Percentiles rank a stretch among this genome's conserved stretches.
Evolutionary conservation across 2,329 filamentous ascomycete species (phyloP).

Genomic region (Sporothrix pseudoabietina): DNA sequence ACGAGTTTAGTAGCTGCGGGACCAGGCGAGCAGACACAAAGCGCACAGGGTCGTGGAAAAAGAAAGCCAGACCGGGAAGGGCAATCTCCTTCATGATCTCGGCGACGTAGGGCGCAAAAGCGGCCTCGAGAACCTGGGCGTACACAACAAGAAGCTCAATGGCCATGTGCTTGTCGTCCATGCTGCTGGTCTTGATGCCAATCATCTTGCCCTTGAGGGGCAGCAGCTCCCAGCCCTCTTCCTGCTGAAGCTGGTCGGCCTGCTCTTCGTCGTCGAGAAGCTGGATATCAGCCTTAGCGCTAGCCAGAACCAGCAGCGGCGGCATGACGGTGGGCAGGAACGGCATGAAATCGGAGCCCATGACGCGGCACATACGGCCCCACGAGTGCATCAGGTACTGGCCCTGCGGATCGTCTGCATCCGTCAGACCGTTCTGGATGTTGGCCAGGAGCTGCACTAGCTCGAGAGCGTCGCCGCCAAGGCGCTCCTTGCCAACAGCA

Average conservation of each 20-base stretch:
- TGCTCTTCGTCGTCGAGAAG: conserved; percentile 93
- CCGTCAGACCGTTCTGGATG: conserved; percentile 84
- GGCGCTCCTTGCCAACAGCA: conserved; percentile 89
- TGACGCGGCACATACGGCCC: conserved; percentile 96
- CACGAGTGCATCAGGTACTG: conserved; percentile 98
- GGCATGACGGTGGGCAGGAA: conserved; percentile 94
- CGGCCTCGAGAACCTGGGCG: conserved; percentile 88
- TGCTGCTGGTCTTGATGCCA: conserved; percentile 92
- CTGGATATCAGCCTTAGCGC: conserved; percentile 96
- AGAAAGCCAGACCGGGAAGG: conserved; percentile 90
- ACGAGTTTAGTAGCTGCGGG: conserved; percentile 87
- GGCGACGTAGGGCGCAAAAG: conserved; percentile 87
- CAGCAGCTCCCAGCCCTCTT: conserved; percentile 96
- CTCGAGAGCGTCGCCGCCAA: conserved; percentile 82
- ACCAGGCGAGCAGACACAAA: conserved; percentile 94
- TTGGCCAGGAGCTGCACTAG: conserved; percentile 84
- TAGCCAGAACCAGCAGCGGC: conserved; percentile 84
- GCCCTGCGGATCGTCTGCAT: conserved; percentile 91
- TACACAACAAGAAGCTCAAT: conserved; percentile 98
- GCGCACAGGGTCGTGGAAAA: conserved; percentile 97
- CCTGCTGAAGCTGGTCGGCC: conserved; percentile 86
- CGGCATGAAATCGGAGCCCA: conserved; percentile 86
- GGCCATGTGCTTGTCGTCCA: conserved; percentile 99
- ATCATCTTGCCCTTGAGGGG: conserved; percentile 98
- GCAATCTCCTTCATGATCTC: conserved; percentile 97